These are phyloP conservation scores for Lathyrus aphaca DNA, from an alignment of 306 rosid species.

Conservation along the genomic window DNA sequence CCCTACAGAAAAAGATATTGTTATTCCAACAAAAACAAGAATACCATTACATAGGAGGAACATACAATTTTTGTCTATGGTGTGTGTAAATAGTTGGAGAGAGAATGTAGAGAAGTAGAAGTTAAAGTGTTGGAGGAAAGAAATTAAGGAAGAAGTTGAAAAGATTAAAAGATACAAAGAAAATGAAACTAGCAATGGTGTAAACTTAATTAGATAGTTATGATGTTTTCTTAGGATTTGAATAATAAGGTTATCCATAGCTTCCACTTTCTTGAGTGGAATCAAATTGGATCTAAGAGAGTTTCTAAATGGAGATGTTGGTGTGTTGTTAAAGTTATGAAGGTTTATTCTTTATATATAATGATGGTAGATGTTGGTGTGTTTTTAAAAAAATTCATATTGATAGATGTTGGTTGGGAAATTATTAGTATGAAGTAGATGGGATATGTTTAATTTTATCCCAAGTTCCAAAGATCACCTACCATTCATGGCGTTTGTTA, in stretches of 20 bases:
- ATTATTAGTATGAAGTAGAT: slow-evolving; percentile 34
- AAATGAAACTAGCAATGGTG: slow-evolving; percentile 49
- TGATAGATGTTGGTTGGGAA: slow-evolving; percentile 16
- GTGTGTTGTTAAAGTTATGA: slow-evolving; percentile 18
- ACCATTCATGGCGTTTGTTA: slow-evolving; percentile 34
- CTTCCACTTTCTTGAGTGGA: slow-evolving; percentile 9
- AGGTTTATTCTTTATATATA: slow-evolving; percentile 21
- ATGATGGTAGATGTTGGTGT: too few relatives aligned
- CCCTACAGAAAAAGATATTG: slow-evolving; percentile 43
- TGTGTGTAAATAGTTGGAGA: slow-evolving; percentile 57
- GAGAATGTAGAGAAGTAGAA: slow-evolving; percentile 54
- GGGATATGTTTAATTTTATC: slow-evolving; percentile 24
- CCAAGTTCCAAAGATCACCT: slow-evolving; percentile 30
- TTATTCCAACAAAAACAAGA: slow-evolving; percentile 64
- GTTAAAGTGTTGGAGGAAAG: slow-evolving; percentile 46
- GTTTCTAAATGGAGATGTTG: slow-evolving; percentile 21
- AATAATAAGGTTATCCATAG: slow-evolving; percentile 46
- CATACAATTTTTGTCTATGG: slow-evolving; percentile 68
- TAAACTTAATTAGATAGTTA: slow-evolving; percentile 46
- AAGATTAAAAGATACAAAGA: slow-evolving; percentile 55
- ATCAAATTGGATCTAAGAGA: slow-evolving; percentile 24
- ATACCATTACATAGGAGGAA: slow-evolving; percentile 73
- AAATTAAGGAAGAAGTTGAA: slow-evolving; percentile 45
- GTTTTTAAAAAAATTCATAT: neutral
- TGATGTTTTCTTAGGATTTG: slow-evolving; percentile 31